These are phyloP conservation scores for Geopyxis carbonaria DNA, from an alignment of 495 filamentous ascomycete genomes.

Conservation along the genomic window DNA sequence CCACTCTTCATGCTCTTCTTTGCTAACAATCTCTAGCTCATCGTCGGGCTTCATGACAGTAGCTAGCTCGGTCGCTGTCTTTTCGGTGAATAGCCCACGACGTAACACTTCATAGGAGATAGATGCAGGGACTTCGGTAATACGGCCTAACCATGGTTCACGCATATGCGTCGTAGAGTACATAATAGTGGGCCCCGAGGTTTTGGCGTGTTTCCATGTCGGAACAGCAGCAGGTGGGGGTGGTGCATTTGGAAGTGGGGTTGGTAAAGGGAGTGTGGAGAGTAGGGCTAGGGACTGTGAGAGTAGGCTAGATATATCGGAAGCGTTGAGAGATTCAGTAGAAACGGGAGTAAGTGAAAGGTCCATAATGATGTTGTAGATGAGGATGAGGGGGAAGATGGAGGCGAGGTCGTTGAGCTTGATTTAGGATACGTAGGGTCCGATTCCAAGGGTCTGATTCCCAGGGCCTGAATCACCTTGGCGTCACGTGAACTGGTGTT, in stretches of 20 bases:
- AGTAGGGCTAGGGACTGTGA: background rate
- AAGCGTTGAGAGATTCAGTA: background rate
- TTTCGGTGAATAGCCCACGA: slow-evolving; percentile 10
- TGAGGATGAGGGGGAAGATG: too few species aligned
- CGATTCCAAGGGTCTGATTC: too few species aligned
- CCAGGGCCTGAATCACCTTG: too few species aligned
- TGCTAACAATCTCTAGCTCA: slow-evolving; percentile 11
- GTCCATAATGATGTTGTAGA: too few species aligned
- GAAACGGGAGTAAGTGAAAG: slow-evolving; percentile 5
- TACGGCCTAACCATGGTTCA: slow-evolving; percentile 19
- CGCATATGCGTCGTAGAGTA: slow-evolving; percentile 13
- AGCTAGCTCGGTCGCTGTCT: slow-evolving; percentile 12
- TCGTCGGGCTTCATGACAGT: slow-evolving; percentile 12
- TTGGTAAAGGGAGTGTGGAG: slow-evolving; percentile 1
- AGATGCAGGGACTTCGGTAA: slow-evolving; percentile 8
- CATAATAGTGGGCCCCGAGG: slow-evolving; percentile 15
- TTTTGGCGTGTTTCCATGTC: slow-evolving; percentile 13
- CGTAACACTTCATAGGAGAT: slow-evolving; percentile 14
- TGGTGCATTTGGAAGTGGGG: background rate
- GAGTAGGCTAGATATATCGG: background rate
- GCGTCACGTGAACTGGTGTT: too few species aligned
- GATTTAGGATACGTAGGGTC: too few species aligned
- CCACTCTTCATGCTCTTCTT: slow-evolving; percentile 6
- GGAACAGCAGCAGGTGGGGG: background rate
- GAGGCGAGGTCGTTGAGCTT: too few species aligned